A percentile compares a stretch with the other conserved stretches of the same genome.
Conservation (phyloP, 148 eudicot genomes). For the Silene conica region DNA sequence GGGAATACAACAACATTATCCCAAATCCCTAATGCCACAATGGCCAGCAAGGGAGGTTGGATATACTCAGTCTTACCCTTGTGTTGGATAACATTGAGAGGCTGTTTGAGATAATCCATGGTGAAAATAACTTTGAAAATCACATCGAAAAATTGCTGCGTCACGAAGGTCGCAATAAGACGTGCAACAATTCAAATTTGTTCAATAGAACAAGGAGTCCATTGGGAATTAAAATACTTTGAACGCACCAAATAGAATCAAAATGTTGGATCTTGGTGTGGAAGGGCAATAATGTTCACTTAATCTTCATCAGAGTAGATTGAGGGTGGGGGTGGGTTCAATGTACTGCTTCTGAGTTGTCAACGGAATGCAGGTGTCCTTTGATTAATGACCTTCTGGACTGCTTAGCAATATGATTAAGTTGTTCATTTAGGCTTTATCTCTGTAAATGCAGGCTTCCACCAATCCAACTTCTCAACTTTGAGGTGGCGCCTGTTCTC, state of each 20-base stretch:
- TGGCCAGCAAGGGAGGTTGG: background rate
- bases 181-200: too few relatives aligned
- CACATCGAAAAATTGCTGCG: too few relatives aligned
- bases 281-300: background rate
- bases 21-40: background rate
- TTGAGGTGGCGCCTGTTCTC: too few relatives aligned
- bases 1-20: background rate
- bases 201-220: too few relatives aligned
- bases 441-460: constrained; percentile 64
- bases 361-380: background rate
- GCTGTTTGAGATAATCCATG: background rate
- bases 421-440: constrained; percentile 3
- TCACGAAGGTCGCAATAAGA: too few relatives aligned
- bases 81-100: background rate
- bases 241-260: background rate
- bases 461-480: constrained; percentile 57
- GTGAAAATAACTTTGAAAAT: background rate
- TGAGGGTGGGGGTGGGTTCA: constrained; percentile 3
- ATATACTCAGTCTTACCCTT: background rate
- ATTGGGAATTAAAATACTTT: background rate
- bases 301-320: constrained; percentile 4
- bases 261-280: background rate
- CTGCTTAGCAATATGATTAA: constrained; percentile 8
- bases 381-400: constrained; percentile 1
- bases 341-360: constrained; percentile 9